These are phyloP conservation scores for Tricholoma furcatifolium DNA, from an alignment of 768 basidiomycete species.

Conservation along the genomic window DNA sequence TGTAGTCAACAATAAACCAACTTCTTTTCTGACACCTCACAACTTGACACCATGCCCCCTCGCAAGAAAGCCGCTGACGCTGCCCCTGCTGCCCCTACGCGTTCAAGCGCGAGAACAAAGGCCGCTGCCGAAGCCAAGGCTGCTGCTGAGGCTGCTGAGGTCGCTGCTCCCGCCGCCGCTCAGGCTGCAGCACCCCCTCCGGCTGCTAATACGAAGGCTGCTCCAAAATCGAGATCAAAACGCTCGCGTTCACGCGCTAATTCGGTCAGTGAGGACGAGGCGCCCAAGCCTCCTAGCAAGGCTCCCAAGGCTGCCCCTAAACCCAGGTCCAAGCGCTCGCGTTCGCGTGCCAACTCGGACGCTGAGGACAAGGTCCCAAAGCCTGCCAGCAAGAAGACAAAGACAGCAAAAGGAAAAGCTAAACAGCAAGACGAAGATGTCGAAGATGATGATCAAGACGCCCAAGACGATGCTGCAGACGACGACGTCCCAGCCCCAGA, in stretches of 20 bases:
- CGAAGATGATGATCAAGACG: conserved; percentile 20
- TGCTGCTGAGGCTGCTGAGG: conserved; percentile 17
- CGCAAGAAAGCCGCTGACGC: conserved; percentile 40
- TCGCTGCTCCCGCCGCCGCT: conserved; percentile 18
- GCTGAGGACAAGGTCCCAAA: conserved; percentile 27
- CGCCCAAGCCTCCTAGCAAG: conserved; percentile 1
- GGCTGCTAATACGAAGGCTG: conserved; percentile 21
- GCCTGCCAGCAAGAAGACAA: conserved; percentile 29
- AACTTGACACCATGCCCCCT: conserved; percentile 37
- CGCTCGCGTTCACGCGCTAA: conserved; percentile 28
- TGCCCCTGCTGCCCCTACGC: conserved; percentile 29
- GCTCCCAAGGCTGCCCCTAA: conserved; percentile 22
- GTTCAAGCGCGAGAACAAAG: conserved; percentile 37
- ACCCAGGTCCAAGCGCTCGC: conserved; percentile 30
- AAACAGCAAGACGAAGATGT: conserved; percentile 15
- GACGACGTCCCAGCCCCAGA: conserved; percentile 16
- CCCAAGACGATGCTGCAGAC: conserved; percentile 20
- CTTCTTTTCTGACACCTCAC: conserved; percentile 9
- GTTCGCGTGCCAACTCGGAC: conserved; percentile 20
- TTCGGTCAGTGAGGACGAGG: conserved; percentile 27
- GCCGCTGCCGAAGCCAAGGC: conserved; percentile 22
- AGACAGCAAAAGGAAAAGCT: conserved; percentile 21
- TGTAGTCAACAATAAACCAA: conserved; percentile 4
- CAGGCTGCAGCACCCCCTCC: conserved; percentile 18
- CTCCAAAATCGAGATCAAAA: conserved; percentile 28